Base-by-base conservation (phyloP, 306 rosid species). In the Lotus japonicus region DNA sequence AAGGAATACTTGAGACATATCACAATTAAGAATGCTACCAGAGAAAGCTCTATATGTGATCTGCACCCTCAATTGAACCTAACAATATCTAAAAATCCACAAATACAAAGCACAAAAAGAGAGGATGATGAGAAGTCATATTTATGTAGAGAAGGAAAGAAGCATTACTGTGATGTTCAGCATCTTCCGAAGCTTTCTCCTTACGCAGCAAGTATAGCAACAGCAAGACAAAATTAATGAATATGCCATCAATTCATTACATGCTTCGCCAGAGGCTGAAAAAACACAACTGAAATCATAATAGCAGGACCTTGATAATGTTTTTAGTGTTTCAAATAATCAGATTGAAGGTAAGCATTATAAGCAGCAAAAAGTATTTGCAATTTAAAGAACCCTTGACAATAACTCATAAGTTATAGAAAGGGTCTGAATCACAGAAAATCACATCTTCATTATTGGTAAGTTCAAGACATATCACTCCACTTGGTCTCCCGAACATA, bases 221-320 rank as follows among this genome's bases (percentile, higher is more conserved):
- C 97, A 95, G 74, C 97, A 95, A 10, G 97, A 90, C 79, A 90
- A 58, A 50, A 95, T 66, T 79, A 95, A 79, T 0, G 99, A 84
- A 86, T 95, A 95, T 16, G 96, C 99, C 97, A 95, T 88, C 86
- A 90, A 78, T 33, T 95, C 97, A 51, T 90, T 95, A 66, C 96
- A 95, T 50, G 95, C 96, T 73, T 94, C 97, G 38, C 72, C 86
- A 4, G 96, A 74, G 71, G 98, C 96, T 90, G 92, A 56, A 76
- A 78, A 50, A 71, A 74, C 14, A 70, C 56, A 50, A 39, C 42
- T 4, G 19, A 71, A 51, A 71, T 71, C 59, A 42, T 66, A 62
- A 54, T 48, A 17, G 10, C 11, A 60, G 13, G 63, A 66, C 46
- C 45, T 48, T 58, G 38, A 68, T 28, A 15, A 64, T 62, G 68